Base-by-base conservation (phyloP, 2,329 filamentous ascomycete species). In the Diaporthe caulivora region DNA sequence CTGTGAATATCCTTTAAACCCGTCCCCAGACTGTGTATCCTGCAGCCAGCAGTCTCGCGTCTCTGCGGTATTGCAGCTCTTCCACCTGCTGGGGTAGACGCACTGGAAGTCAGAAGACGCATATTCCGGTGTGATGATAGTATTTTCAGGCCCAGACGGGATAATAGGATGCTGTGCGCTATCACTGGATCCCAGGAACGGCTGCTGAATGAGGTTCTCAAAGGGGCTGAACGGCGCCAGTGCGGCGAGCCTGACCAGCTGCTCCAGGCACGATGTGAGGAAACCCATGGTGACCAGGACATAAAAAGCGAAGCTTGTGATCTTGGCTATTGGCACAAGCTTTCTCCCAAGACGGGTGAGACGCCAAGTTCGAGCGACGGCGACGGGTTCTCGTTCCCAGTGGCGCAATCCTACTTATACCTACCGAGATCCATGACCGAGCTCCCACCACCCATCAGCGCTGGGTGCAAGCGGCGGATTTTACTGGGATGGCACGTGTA, bases 11-110 rank as follows among this genome's bases (percentile, higher is more conserved):
- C 29, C 53, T 42, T 37, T 62, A 17, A 72, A 73, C 24, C 53
- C 70, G 34, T 73, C 47, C 24, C n/a, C 31, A 6, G 71, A 71
- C 21, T 70, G 34, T 7, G 71, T 60, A 24, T 75, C 74, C 18
- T 70, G 71, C 13, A 75, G 58, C 74, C 74, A 75, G 40, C 74
- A 75, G 42, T 75, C 74, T 26, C 74, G 62, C 10, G 70, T 54
- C 9, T 57, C 49, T 0, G 49, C 26, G 34, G 70, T 70, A 24
- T 74, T 74, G 42, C 73, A 74, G n/a, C 40, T 29, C 55, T 53
- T 74, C 73, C 65, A 75, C 34, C 71, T 65, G 26, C 54, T 47
- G 13, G 74, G 74, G 42, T 75, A 75, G 10, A 62, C 57, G 51
- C 74, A 73, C 21, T 70, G 10, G 31, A 75, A 75, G 10, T 60